Percentiles rank a stretch among this genome's conserved stretches.
These are phyloP conservation scores for Lizonia empirigonia DNA, from an alignment of 2,329 filamentous ascomycete species.

Conservation along the genomic window DNA sequence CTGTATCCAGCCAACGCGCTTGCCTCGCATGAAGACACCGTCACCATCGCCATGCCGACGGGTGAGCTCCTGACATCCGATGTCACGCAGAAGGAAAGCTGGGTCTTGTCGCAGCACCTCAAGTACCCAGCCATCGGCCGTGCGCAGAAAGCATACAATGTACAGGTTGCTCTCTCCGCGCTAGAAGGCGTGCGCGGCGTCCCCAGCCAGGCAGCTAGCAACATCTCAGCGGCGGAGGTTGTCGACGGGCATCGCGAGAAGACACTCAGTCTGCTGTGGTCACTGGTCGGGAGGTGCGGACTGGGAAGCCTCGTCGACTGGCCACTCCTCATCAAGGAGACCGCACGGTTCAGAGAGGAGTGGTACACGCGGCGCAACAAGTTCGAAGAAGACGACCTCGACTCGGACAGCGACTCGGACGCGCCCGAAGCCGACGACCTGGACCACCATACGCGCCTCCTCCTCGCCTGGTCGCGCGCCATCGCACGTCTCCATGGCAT, in stretches of 20 bases:
- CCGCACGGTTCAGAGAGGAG: constrained; percentile 48
- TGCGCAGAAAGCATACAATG: constrained; percentile 64
- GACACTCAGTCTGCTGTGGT: constrained; percentile 66
- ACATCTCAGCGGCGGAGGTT: constrained; percentile 62
- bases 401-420: constrained; percentile 39
- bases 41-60: constrained; percentile 54
- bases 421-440: constrained; percentile 33
- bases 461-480: constrained; percentile 62
- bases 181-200: constrained; percentile 54
- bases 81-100: constrained; percentile 45
- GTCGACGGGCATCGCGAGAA: constrained; percentile 69
- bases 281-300: constrained; percentile 63
- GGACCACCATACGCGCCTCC: constrained; percentile 49
- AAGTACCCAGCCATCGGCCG: constrained; percentile 63
- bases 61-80: constrained; percentile 52
- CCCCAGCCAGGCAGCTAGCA: constrained; percentile 48
- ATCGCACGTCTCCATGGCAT: constrained; percentile 56
- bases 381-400: constrained; percentile 39
- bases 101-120: constrained; percentile 61
- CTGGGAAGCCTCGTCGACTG: constrained; percentile 61
- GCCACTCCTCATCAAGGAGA: constrained; percentile 60
- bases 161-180: constrained; percentile 62
- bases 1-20: constrained; percentile 52
- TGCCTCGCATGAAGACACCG: constrained; percentile 43
- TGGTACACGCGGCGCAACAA: constrained; percentile 41